Base-by-base conservation (phyloP, 306 rosid genomes). In the Cicer judaicum region DNA sequence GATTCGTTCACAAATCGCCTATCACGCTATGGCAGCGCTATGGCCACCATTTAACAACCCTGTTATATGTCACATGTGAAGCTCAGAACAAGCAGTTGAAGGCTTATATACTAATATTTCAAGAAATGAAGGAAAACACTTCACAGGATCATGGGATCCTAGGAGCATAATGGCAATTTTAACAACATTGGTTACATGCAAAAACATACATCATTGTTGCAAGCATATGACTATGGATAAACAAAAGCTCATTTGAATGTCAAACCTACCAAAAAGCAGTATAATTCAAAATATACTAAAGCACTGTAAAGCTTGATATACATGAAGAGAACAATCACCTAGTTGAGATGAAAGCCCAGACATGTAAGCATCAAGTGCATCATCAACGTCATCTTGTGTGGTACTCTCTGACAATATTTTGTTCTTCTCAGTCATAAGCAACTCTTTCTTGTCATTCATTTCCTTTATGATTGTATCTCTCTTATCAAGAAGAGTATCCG, bases 321-420 rank as follows among this genome's bases (percentile, higher is more conserved):
- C 52, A 72, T 9, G 50, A 72, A 55, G 47, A 76, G 56, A 84
- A 13, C 78, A 24, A 87, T 72, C 46, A 91, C 98, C 98, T 74
- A 94, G 93, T 85, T 91, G 91, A 70, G 96, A 82, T 82, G 98
- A 94, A 76, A 94, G 90, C 60, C 96, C 97, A 13, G 98, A 80
- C 98, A 94, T 91, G 83, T 73, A 94, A 47, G 96, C 95, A 84
- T 94, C 98, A 69, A 94, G 93, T 63, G 87, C 74, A 78, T 91
- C 98, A 73, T 79, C 90, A 69, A 64, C 82, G 64, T 90, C 91
- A 56, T 79, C 78, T 72, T 84, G 87, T 9, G 55, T 72, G 40
- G 67, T 42, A 78, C 73, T 67, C 68, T 83, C 73, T 52, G 90
- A 80, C 19, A 74, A 74, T 8, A 87, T 36, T 84, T 68, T 85